Evolutionary conservation across 1,284 basidiomycete species (phyloP).

Genomic region (Microbotryum intermedium): DNA sequence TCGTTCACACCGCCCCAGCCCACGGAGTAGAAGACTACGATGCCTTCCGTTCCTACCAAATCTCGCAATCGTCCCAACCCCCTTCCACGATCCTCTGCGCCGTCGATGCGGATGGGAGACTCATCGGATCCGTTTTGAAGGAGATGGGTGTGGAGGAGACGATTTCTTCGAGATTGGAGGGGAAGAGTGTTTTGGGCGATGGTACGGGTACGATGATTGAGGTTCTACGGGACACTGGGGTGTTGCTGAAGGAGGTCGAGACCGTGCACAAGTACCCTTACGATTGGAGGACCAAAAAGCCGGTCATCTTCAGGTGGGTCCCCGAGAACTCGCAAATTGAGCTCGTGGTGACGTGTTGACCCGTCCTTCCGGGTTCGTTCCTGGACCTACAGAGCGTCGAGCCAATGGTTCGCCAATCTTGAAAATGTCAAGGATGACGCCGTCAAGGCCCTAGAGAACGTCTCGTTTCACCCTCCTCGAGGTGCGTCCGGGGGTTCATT

Average conservation of each 20-base stretch:
- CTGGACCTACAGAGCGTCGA: slow-evolving; percentile 82
- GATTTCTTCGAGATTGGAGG: slow-evolving; percentile 49
- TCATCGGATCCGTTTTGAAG: slow-evolving; percentile 52
- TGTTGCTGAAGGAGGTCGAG: slow-evolving; percentile 58
- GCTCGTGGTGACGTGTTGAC: not conserved
- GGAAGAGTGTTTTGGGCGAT: slow-evolving; percentile 60
- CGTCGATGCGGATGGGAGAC: slow-evolving; percentile 72
- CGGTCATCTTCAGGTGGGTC: slow-evolving; percentile 75
- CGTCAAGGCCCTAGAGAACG: slow-evolving; percentile 58
- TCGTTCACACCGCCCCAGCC: slow-evolving; percentile 92
- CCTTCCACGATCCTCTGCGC: slow-evolving; percentile 52
- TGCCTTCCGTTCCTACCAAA: slow-evolving; percentile 48
- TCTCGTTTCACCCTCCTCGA: slow-evolving; percentile 66
- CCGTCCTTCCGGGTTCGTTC: not conserved
- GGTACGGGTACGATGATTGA: slow-evolving; percentile 61
- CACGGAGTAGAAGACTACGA: slow-evolving; percentile 91
- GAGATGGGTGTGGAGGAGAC: slow-evolving; percentile 36
- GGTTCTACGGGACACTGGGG: slow-evolving; percentile 51
- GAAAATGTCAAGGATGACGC: slow-evolving; percentile 73
- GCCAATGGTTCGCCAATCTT: slow-evolving; percentile 95
- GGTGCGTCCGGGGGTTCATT: slow-evolving; percentile 48
- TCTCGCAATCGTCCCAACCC: slow-evolving; percentile 38
- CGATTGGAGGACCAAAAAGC: slow-evolving; percentile 93
- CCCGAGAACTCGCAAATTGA: no score
- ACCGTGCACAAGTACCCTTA: slow-evolving; percentile 88